Evolutionary conservation across 805 yeast genomes (phyloP), one percentile per base, ranked within the genome.

Genomic region (Wickerhamomyces alni): DNA sequence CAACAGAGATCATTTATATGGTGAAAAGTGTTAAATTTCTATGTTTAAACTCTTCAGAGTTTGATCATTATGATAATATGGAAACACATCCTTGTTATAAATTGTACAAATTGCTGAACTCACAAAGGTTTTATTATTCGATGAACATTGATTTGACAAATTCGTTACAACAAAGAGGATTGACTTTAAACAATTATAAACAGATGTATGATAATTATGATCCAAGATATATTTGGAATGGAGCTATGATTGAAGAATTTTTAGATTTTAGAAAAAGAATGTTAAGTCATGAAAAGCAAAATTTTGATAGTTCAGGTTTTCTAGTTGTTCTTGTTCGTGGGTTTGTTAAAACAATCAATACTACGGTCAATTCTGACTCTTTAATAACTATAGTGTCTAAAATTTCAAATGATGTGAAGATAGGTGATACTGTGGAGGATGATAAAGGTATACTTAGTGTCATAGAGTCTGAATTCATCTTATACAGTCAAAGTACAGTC

Each of bases 351-450:
- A 85, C 96, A 0, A 51, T 61, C 9, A 59, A 61, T 30, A 59
- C 72, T 1, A 43, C 31, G 1, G 35, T 53, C 5, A 46, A 43
- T 25, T 45, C 52, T 17, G 61, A 57, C 33, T 44, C 54, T 1
- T 55, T 77, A 4, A 65, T 89, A 36, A 84, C 98, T 0, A 69
- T 93, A 8, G 79, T 93, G 16, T 87, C 97, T 2, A 82, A 91
- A 48, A 94, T 88, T 47, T 86, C 95, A 0, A 86, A 95, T 74
- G 84, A 31, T 31, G 11, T 12, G 16, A 31, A n/a, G 7, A 72
- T 91, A 46, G 98, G 98, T 22, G 78, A 88, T 18, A 96, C 88
- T 59, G 96, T 86, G 51, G 83, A 84, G 45, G 99, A 99, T 1
- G 74, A 84, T 5, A 18, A 18, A 13, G n/a, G 13, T 54, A 95